phyloP scores from a whole-genome alignment of 345 rosid genomes.

The Melaleuca alternifolia region DNA sequence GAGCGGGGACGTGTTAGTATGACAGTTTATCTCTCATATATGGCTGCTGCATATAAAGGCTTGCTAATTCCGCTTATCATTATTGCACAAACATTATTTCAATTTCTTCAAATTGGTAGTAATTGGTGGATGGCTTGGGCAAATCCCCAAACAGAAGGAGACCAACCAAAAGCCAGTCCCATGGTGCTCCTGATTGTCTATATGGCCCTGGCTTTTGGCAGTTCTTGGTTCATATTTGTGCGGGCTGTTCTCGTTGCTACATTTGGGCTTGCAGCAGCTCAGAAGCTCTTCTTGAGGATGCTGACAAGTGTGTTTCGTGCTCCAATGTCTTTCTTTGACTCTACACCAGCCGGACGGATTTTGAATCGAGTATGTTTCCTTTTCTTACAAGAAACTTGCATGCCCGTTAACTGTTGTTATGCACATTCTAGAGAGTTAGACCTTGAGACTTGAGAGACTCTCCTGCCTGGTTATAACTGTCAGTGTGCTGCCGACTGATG shows the following conservation, averaged over 20 bases:
- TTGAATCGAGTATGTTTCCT: conserved; percentile 76
- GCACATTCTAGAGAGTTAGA: neutral
- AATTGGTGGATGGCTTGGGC: conserved; percentile 99
- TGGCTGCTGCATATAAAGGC: conserved; percentile 98
- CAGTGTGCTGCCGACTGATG: neutral
- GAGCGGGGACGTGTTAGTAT: conserved; percentile 92
- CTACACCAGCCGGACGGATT: conserved; percentile 96
- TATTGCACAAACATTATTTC: conserved; percentile 78
- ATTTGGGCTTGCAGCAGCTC: conserved; percentile 96
- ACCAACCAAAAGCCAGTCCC: conserved; percentile 66
- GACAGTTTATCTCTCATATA: conserved; percentile 95
- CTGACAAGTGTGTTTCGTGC: conserved; percentile 90
- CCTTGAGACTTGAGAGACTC: neutral
- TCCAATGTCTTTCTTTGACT: conserved; percentile 99
- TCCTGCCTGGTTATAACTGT: neutral
- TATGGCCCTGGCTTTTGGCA: conserved; percentile 97
- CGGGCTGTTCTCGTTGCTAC: conserved; percentile 98
- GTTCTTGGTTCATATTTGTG: conserved; percentile 88
- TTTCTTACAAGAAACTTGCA: neutral
- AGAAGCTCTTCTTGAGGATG: conserved; percentile 86
- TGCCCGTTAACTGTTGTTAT: neutral
- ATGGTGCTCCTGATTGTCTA: conserved; percentile 80
- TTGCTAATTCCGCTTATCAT: conserved; percentile 80
- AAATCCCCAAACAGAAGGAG: conserved; percentile 96
- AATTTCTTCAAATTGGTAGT: conserved; percentile 97